Conservation (phyloP, 2,329 filamentous ascomycete genomes). For the Elsinoe necatrix region DNA sequence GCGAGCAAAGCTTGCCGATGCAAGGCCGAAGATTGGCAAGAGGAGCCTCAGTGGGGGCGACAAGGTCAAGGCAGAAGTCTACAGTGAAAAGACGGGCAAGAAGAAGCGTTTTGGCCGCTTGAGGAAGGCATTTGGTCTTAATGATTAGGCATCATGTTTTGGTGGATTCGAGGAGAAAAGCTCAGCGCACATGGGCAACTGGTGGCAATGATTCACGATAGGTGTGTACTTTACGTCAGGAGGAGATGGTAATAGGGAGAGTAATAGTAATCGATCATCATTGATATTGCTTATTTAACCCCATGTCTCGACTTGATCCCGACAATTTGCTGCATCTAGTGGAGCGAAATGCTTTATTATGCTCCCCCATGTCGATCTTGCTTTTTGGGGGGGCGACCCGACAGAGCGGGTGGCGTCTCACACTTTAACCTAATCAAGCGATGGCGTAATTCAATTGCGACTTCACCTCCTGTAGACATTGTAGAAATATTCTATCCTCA, state of each 20-base stretch:
- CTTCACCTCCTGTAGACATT: not conserved
- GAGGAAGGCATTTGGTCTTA: conserved; percentile 56
- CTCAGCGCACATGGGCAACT: not conserved
- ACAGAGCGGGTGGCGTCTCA: not conserved
- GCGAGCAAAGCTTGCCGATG: conserved; percentile 20
- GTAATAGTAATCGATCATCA: not conserved
- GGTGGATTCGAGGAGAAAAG: not conserved
- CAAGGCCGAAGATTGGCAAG: conserved; percentile 26
- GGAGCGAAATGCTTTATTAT: not conserved
- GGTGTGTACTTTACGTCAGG: not conserved
- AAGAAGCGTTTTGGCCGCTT: conserved; percentile 62
- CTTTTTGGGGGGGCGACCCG: not conserved
- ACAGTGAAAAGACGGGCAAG: conserved; percentile 33
- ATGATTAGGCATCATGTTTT: conserved; percentile 37
- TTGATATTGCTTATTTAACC: not conserved
- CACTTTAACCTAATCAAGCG: conserved; percentile 3
- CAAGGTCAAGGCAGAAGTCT: conserved; percentile 18
- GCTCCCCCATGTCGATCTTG: not conserved
- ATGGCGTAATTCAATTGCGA: not conserved
- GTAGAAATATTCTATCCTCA: not conserved
- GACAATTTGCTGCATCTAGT: no score
- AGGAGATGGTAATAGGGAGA: not conserved
- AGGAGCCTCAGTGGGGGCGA: conserved; percentile 24
- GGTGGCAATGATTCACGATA: conserved; percentile 8
- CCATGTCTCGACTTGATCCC: no score